Conservation (phyloP, 129 eudicot genomes). For the Mikania micrantha region DNA sequence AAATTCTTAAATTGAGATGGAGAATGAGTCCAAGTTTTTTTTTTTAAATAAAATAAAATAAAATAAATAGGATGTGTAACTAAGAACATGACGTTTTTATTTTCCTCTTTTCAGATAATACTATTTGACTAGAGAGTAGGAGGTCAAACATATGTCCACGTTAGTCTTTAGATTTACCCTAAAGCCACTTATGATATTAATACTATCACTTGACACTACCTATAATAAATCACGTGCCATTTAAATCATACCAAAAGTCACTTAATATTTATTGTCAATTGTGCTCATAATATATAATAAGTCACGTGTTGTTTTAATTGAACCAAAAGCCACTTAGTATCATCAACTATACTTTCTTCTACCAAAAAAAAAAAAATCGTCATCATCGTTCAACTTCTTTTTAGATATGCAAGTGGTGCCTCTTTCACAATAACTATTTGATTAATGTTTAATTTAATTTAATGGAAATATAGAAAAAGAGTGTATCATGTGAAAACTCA, state of each 20-base stretch:
- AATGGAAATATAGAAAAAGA: no score
- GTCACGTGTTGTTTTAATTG: conserved; percentile 5
- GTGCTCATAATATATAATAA: not conserved
- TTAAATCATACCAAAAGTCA: not conserved
- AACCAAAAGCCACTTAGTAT: conserved; percentile 6
- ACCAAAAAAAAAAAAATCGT: no score
- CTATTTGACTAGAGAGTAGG: not conserved
- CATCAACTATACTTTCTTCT: not conserved
- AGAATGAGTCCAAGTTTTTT: no score
- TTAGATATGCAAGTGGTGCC: not conserved
- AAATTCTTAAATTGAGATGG: no score
- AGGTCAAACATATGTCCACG: no score
- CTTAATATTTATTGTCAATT: not conserved
- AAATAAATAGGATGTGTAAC: no score
- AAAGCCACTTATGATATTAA: not conserved
- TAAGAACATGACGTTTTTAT: not conserved
- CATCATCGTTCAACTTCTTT: not conserved
- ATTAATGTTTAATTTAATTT: no score
- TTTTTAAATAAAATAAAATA: no score
- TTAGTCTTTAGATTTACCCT: not conserved
- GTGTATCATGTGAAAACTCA: no score
- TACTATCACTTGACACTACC: no score
- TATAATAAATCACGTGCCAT: not conserved
- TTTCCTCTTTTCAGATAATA: not conserved
- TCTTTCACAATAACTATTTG: not conserved